Conservation (phyloP, 352 stramenopile genomes). For the Elongisporangium undulatum region DNA sequence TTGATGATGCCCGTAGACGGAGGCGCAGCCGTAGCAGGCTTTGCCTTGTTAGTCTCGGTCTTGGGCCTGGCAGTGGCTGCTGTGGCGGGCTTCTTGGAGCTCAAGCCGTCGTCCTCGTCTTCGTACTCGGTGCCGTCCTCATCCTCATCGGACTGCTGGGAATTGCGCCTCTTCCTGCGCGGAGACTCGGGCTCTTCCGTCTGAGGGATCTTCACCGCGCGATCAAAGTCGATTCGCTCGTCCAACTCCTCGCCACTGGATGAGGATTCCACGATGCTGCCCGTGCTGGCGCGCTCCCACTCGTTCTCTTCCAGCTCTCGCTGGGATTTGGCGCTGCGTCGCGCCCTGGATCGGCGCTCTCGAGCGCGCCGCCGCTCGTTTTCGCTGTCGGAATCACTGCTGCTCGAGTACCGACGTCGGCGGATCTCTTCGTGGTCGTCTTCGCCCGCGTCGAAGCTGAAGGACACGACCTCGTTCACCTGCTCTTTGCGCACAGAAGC, state of each 20-base stretch:
- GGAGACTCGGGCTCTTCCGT: slow-evolving; percentile 22
- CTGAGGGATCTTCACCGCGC: background rate
- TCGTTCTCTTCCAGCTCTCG: slow-evolving; percentile 21
- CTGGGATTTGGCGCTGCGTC: background rate
- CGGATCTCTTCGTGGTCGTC: slow-evolving; percentile 36
- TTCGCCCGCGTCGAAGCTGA: slow-evolving; percentile 41
- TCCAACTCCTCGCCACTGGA: slow-evolving; percentile 14
- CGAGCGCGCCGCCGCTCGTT: slow-evolving; percentile 2
- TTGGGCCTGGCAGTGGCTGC: slow-evolving; percentile 9
- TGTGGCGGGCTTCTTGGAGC: background rate
- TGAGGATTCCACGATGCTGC: slow-evolving; percentile 10
- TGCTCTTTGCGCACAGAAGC: slow-evolving; percentile 13
- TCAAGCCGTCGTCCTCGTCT: slow-evolving; percentile 28
- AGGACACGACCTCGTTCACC: slow-evolving; percentile 64
- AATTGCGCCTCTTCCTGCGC: slow-evolving; percentile 9
- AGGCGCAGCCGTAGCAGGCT: background rate
- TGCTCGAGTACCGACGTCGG: slow-evolving; percentile 28
- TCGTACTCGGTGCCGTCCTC: slow-evolving; percentile 51
- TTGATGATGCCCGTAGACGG: slow-evolving; percentile 7
- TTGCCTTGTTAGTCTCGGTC: slow-evolving; percentile 11
- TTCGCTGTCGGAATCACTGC: slow-evolving; percentile 8
- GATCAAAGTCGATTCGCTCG: slow-evolving; percentile 6
- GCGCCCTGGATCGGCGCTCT: background rate
- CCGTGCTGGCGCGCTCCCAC: slow-evolving; percentile 32
- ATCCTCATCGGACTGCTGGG: slow-evolving; percentile 28